Base-by-base conservation (phyloP, 179 eudicot species). In the Silene coronaria region DNA sequence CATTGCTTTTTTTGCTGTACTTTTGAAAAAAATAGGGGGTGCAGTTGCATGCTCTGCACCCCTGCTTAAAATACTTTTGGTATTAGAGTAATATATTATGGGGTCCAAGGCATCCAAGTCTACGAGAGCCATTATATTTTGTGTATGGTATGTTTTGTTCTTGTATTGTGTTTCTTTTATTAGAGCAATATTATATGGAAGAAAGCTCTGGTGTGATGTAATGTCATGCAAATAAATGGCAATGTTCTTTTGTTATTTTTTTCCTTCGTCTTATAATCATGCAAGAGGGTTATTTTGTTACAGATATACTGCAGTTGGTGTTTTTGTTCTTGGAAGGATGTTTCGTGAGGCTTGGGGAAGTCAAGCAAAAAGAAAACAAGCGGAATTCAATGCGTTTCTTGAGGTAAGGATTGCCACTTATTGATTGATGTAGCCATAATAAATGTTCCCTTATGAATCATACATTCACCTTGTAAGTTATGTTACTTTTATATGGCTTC, bases 271-370 rank as follows among this genome's bases (percentile, higher is more conserved):
- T 45, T 28, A 12, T 21, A 42, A 76, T 83, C 59, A 76, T 22
- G 42, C 65, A 46, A 51, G 55, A 30, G 17, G 34, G 24, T 67
- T 78, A 24, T 80, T 75, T 78, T 81, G 74, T 45, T 78, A 79
- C 83, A 95, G 99, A 82, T 95, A 92, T 86, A 91, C 99, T 80
- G 97, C 97, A 72, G 97, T 95, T 73, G 99, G 99, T 71, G 96
- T 93, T 70, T 93, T 92, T 84, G 99, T 95, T 72, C 97, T 95
- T 79, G 99, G 93, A 79, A 86, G 96, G 85, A 88, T 78, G 85
- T 89, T 95, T 77, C 83, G 86, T 69, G 95, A 91, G 84, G 91
- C 97, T 74, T 95, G 99, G 99, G 97, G 97, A 30, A 32, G 76
- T 65, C 82, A 82, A 84, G 97, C 97, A 26, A 77, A 85, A 77